phyloP scores from a whole-genome alignment of 345 rosid genomes.

The Raphanus sativus region DNA sequence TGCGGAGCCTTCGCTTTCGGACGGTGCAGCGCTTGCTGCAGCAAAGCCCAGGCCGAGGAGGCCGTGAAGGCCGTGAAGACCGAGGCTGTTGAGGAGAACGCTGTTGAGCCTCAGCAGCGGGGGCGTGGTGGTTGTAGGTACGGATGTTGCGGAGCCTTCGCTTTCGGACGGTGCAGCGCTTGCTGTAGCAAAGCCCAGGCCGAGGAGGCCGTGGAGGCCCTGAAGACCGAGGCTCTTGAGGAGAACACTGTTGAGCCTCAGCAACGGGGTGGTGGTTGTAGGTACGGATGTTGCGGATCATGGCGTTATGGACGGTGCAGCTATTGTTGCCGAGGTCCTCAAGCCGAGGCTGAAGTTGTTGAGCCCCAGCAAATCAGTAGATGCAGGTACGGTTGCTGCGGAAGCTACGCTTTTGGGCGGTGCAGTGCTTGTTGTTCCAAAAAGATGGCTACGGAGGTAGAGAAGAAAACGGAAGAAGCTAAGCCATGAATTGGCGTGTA shows the following conservation, averaged over 20 bases:
- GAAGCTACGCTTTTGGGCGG: constrained; percentile 1
- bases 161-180: background rate
- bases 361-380: constrained; percentile 27
- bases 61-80: background rate
- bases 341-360: constrained; percentile 23
- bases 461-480: constrained; percentile 23
- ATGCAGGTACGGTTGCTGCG: constrained; percentile 29
- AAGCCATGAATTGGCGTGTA: constrained; percentile 28
- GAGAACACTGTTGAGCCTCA: background rate
- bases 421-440: constrained; percentile 28
- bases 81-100: background rate
- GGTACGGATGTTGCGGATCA: constrained; percentile 23
- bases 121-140: constrained; percentile 22
- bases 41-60: background rate
- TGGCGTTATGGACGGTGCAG: background rate
- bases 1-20: background rate
- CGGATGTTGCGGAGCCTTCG: constrained; percentile 18
- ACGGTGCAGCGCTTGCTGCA: background rate
- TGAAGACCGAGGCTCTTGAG: background rate
- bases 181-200: background rate
- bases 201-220: background rate
- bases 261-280: constrained; percentile 16
- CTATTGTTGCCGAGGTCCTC: constrained; percentile 2
- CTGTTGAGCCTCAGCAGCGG: background rate
- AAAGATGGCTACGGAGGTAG: constrained; percentile 24